phyloP scores from a whole-genome alignment of 805 yeast genomes.

The Wickerhamiella spandovensis region DNA sequence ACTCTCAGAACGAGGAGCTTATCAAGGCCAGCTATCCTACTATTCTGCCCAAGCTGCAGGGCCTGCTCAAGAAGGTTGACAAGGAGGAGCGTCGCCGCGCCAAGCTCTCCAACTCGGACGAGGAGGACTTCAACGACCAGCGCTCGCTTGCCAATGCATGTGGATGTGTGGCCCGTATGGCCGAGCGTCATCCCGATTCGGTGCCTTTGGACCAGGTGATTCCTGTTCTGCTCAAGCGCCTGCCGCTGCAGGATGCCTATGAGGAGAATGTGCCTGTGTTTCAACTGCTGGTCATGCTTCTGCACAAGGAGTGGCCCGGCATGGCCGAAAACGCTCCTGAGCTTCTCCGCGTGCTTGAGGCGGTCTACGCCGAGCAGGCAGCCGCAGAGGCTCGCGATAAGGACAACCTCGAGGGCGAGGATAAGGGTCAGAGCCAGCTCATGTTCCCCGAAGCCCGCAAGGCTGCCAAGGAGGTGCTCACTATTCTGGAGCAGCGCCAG shows the following conservation, averaged over 20 bases:
- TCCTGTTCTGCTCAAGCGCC: constrained; percentile 58
- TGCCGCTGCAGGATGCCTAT: constrained; percentile 77
- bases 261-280: constrained; percentile 92
- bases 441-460: constrained; percentile 50
- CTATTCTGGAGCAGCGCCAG: constrained; percentile 52
- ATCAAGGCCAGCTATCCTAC: constrained; percentile 51
- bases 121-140: constrained; percentile 70
- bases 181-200: constrained; percentile 46
- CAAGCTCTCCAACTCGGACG: constrained; percentile 36
- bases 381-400: constrained; percentile 53
- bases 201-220: constrained; percentile 66
- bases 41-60: constrained; percentile 53
- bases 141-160: constrained; percentile 87
- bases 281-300: constrained; percentile 58
- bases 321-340: constrained; percentile 34
- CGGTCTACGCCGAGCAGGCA: constrained; percentile 59
- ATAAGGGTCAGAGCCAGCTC: constrained; percentile 66
- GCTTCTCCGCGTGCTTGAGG: constrained; percentile 54
- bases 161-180: constrained; percentile 93
- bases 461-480: constrained; percentile 57
- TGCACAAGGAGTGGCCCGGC: constrained; percentile 42
- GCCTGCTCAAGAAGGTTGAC: constrained; percentile 66
- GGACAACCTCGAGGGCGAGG: constrained; percentile 77
- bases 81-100: constrained; percentile 39
- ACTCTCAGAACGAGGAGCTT: constrained; percentile 39